These are phyloP conservation scores for Candida sanyiensis DNA, from an alignment of 805 yeast genomes.

Conservation along the genomic window DNA sequence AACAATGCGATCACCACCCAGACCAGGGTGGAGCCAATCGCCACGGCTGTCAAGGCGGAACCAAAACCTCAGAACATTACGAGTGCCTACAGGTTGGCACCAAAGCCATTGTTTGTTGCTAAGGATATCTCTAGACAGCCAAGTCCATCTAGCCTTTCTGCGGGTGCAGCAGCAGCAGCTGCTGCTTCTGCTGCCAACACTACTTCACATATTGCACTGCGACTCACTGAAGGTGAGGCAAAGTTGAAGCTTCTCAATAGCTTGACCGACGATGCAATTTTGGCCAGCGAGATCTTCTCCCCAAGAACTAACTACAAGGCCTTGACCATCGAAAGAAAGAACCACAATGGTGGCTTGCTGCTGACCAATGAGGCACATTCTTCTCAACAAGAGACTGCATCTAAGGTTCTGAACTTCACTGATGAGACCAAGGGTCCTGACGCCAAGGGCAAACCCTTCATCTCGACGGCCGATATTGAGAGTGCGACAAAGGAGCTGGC, in stretches of 20 bases:
- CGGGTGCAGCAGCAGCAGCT: no score
- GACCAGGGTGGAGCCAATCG: conserved; percentile 37
- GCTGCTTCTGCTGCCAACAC: conserved; percentile 8
- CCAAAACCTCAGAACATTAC: conserved; percentile 58
- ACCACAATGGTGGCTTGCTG: neutral
- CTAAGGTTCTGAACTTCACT: conserved; percentile 12
- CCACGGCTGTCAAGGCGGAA: conserved; percentile 41
- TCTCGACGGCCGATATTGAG: neutral
- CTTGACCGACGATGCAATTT: conserved; percentile 59
- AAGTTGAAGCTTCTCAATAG: conserved; percentile 33
- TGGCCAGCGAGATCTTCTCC: conserved; percentile 65
- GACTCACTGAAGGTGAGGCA: conserved; percentile 7
- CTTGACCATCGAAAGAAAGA: conserved; percentile 44
- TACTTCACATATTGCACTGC: conserved; percentile 6
- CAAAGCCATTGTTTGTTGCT: conserved; percentile 48
- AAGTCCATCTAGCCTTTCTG: neutral
- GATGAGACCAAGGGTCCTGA: conserved; percentile 3
- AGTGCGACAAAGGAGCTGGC: neutral
- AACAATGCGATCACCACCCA: conserved; percentile 32
- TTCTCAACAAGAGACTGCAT: conserved; percentile 8
- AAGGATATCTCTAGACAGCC: neutral
- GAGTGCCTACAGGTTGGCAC: conserved; percentile 58
- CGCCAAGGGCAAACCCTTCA: neutral
- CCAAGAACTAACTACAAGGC: conserved; percentile 52
- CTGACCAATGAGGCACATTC: neutral